Conservation (phyloP, 2,329 filamentous ascomycete genomes). For the Exutisphaerella laricina region DNA sequence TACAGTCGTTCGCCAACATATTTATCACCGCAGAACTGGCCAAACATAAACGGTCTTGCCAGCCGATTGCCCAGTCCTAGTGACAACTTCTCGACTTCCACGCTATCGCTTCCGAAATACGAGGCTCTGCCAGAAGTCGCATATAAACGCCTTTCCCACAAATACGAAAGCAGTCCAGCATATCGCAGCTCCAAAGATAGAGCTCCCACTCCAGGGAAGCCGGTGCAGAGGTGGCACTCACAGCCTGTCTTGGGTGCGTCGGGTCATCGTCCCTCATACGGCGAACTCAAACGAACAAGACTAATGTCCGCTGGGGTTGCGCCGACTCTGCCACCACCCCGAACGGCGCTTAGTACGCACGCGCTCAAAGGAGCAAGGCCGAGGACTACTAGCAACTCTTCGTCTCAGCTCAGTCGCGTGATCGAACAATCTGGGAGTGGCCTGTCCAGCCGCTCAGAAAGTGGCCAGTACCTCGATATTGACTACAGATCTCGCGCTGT, state of each 20-base stretch:
- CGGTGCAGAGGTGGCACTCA: slow-evolving; percentile 30
- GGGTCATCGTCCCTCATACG: slow-evolving; percentile 21
- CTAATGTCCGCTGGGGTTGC: slow-evolving; percentile 29
- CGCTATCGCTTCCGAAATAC: slow-evolving; percentile 6
- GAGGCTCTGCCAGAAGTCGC: neutral
- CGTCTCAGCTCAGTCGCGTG: slow-evolving; percentile 4
- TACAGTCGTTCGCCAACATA: slow-evolving; percentile 15
- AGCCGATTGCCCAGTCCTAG: slow-evolving; percentile 3
- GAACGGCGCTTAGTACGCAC: slow-evolving; percentile 17
- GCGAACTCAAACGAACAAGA: slow-evolving; percentile 30
- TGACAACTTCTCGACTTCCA: slow-evolving; percentile 1
- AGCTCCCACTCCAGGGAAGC: slow-evolving; percentile 19
- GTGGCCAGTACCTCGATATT: slow-evolving; percentile 6
- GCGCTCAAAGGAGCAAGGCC: slow-evolving; percentile 10
- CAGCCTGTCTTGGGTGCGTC: slow-evolving; percentile 28
- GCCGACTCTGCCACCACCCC: slow-evolving; percentile 25
- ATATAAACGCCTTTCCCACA: slow-evolving; percentile 15
- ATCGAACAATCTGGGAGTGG: slow-evolving; percentile 4
- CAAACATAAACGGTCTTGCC: slow-evolving; percentile 10
- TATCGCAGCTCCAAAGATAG: slow-evolving; percentile 20
- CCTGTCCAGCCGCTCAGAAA: neutral
- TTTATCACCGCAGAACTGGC: slow-evolving; percentile 14
- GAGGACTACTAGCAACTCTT: slow-evolving; percentile 3
- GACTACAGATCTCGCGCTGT: slow-evolving; percentile 10
- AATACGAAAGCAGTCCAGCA: slow-evolving; percentile 26